A percentile compares a stretch with the other conserved stretches of the same genome.
These are phyloP conservation scores for Lanmaoa pseudosensibilis DNA, from an alignment of 768 basidiomycete genomes.

Conservation along the genomic window DNA sequence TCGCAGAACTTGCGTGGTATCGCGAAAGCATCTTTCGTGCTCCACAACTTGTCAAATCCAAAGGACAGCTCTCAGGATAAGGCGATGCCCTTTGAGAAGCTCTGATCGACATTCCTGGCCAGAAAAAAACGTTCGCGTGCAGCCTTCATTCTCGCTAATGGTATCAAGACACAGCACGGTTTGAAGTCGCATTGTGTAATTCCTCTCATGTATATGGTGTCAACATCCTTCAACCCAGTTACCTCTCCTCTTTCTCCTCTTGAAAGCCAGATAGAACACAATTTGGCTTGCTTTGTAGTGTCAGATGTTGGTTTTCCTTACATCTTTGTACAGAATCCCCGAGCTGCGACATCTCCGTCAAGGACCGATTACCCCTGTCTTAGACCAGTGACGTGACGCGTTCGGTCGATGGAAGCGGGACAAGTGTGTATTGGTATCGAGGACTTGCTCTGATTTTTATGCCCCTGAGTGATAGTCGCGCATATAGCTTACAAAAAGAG, in stretches of 20 bases:
- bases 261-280: no score
- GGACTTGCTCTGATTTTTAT: neutral
- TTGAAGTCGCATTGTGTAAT: no score
- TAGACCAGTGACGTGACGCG: neutral
- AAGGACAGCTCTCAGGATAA: neutral
- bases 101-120: neutral
- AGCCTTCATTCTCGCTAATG: neutral
- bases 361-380: no score
- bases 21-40: neutral
- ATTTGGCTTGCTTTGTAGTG: no score
- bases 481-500: neutral
- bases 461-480: neutral
- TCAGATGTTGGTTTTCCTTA: no score
- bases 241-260: no score
- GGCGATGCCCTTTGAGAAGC: no score
- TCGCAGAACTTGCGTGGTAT: neutral
- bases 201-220: no score
- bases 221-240: no score
- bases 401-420: neutral
- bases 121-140: neutral
- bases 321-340: no score
- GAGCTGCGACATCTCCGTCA: no score
- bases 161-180: neutral
- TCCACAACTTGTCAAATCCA: neutral
- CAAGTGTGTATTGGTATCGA: neutral